Evolutionary conservation across 1,284 basidiomycete genomes (phyloP).

Genomic region (Marasmius fiardii): DNA sequence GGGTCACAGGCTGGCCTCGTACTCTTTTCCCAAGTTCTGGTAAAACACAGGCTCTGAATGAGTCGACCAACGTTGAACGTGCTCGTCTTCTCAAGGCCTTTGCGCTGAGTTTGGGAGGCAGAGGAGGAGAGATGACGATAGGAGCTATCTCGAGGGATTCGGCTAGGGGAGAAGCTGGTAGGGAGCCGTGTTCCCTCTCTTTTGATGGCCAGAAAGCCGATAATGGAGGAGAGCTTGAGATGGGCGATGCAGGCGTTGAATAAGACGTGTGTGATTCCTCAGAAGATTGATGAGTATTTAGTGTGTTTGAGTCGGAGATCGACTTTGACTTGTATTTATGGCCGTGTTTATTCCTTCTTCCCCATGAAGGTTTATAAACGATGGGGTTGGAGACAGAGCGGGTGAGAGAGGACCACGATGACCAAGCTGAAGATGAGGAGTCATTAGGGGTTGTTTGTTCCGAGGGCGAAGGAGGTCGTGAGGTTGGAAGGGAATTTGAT

Average conservation of each 20-base stretch:
- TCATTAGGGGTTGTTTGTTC: not conserved
- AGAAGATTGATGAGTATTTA: not conserved
- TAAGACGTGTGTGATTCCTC: not conserved
- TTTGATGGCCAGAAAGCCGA: not conserved
- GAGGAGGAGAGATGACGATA: conserved; percentile 20
- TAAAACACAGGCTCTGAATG: conserved; percentile 67
- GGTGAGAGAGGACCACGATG: not conserved
- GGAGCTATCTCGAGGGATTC: no score
- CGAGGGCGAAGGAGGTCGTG: not conserved
- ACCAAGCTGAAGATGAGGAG: not conserved
- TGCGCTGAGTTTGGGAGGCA: conserved; percentile 27
- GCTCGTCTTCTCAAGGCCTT: conserved; percentile 60
- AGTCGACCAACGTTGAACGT: conserved; percentile 72
- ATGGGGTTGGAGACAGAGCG: not conserved
- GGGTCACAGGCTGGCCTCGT: not conserved
- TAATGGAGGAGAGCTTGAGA: not conserved
- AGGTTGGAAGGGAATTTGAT: not conserved
- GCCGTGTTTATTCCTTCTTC: no score
- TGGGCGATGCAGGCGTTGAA: not conserved
- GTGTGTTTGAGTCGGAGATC: not conserved
- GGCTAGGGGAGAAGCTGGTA: no score
- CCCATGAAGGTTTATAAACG: not conserved
- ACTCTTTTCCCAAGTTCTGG: conserved; percentile 34
- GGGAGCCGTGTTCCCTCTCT: no score
- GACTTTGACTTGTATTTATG: not conserved